Conservation (phyloP, 257 asterid species). For the Solanum dulcamara region DNA sequence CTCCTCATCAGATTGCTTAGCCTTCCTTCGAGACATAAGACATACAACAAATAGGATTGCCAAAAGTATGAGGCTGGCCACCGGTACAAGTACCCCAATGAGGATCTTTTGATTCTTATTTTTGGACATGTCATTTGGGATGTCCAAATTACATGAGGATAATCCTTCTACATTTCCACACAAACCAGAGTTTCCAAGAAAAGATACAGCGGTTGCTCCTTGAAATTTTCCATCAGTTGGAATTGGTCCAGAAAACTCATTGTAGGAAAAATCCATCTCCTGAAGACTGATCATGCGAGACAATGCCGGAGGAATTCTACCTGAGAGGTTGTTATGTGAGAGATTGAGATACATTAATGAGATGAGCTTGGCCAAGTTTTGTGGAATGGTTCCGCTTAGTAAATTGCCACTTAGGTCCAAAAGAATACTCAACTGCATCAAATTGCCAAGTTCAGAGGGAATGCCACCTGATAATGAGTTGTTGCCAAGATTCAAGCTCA, state of each 20-base stretch:
- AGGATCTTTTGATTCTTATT: slow-evolving; percentile 31
- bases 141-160: slow-evolving; percentile 23
- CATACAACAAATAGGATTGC: slow-evolving; percentile 19
- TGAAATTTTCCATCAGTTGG: slow-evolving; percentile 37
- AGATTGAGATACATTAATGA: slow-evolving; percentile 50
- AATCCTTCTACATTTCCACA: slow-evolving; percentile 63
- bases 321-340: slow-evolving; percentile 54
- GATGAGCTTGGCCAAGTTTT: slow-evolving; percentile 38
- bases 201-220: slow-evolving; percentile 31
- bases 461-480: slow-evolving; percentile 47
- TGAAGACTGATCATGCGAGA: slow-evolving; percentile 47
- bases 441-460: slow-evolving; percentile 48
- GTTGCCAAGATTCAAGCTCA: slow-evolving; percentile 36
- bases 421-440: slow-evolving; percentile 26
- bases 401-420: slow-evolving; percentile 62
- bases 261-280: slow-evolving; percentile 51
- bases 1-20: slow-evolving; percentile 30
- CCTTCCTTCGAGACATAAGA: slow-evolving; percentile 21
- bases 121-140: slow-evolving; percentile 16
- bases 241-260: slow-evolving; percentile 53
- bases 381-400: slow-evolving; percentile 50
- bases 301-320: slow-evolving; percentile 47
- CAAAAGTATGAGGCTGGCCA: slow-evolving; percentile 26
- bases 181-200: slow-evolving; percentile 39
- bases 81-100: slow-evolving; percentile 34